Evolutionary conservation across 2,329 filamentous ascomycete genomes (phyloP).

Genomic region (Graphilbum ipis-grandicollis): DNA sequence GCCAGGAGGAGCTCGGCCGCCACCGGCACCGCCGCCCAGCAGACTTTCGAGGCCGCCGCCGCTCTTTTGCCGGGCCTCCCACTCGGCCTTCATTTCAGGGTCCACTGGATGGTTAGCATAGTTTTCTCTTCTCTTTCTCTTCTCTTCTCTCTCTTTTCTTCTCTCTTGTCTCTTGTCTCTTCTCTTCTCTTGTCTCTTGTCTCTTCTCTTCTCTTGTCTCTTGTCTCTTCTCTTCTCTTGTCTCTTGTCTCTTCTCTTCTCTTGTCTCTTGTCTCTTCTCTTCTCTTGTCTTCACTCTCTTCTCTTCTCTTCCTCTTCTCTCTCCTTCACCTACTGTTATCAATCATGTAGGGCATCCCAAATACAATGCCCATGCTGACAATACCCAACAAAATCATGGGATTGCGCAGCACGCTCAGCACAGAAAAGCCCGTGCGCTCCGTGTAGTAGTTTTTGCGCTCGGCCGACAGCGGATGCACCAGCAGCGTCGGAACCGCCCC

Average conservation of each 20-base stretch:
- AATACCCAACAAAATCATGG: slow-evolving; percentile 87
- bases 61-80: slow-evolving; percentile 73
- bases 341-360: slow-evolving; percentile 87
- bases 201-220: too few relatives aligned
- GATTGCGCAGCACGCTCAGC: slow-evolving; percentile 74
- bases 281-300: too few relatives aligned
- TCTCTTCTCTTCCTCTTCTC: too few relatives aligned
- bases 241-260: too few relatives aligned
- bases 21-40: slow-evolving; percentile 24
- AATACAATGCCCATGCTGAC: slow-evolving; percentile 71
- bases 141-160: too few relatives aligned
- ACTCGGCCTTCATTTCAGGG: slow-evolving; percentile 84
- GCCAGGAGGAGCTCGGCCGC: slow-evolving; percentile 22
- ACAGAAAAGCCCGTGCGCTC: slow-evolving; percentile 61
- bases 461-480: slow-evolving; percentile 39
- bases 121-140: too few relatives aligned
- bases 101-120: slow-evolving; percentile 50
- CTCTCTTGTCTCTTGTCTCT: too few relatives aligned
- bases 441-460: slow-evolving; percentile 57
- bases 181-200: too few relatives aligned
- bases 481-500: slow-evolving; percentile 22
- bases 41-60: slow-evolving; percentile 42
- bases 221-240: too few relatives aligned
- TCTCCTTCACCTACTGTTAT: slow-evolving; percentile 91
- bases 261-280: too few relatives aligned